Conservation (phyloP, 352 stramenopile species). For the Phytophthora rubi region DNA sequence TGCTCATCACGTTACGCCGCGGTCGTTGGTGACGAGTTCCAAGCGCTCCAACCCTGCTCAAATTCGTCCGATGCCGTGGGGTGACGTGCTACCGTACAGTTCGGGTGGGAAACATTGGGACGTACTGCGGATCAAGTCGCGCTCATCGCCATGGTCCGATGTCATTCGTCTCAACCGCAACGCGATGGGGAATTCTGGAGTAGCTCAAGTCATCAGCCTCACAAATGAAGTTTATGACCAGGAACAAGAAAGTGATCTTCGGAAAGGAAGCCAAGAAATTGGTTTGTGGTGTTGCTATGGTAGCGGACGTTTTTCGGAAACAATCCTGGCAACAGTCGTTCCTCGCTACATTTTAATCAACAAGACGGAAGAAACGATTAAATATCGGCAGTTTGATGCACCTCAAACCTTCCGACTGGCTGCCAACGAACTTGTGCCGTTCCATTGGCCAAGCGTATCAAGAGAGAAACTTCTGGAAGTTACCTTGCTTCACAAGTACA, state of each 20-base stretch:
- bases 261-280: conserved; percentile 78
- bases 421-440: conserved; percentile 80
- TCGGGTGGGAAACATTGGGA: conserved; percentile 84
- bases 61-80: conserved; percentile 80
- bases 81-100: conserved; percentile 79
- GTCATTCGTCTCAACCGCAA: conserved; percentile 88
- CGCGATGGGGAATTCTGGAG: conserved; percentile 88
- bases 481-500: conserved; percentile 81
- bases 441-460: conserved; percentile 84
- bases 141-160: conserved; percentile 83
- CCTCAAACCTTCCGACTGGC: conserved; percentile 76
- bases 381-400: conserved; percentile 82
- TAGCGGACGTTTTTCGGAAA: conserved; percentile 83
- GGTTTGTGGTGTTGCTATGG: conserved; percentile 88
- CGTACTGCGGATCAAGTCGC: conserved; percentile 79
- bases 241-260: conserved; percentile 66
- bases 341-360: conserved; percentile 91
- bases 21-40: conserved; percentile 74
- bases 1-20: conserved; percentile 79
- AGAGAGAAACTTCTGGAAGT: conserved; percentile 87
- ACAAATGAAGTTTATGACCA: conserved; percentile 70
- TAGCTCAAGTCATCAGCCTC: conserved; percentile 87
- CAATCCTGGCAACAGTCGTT: conserved; percentile 87
- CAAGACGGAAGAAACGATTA: conserved; percentile 81
- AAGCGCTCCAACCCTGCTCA: conserved; percentile 83